Percentiles rank a stretch among this genome's conserved stretches.
Evolutionary conservation across 352 stramenopile genomes (phyloP).

Genomic region (Salisapilia sapeloensis): DNA sequence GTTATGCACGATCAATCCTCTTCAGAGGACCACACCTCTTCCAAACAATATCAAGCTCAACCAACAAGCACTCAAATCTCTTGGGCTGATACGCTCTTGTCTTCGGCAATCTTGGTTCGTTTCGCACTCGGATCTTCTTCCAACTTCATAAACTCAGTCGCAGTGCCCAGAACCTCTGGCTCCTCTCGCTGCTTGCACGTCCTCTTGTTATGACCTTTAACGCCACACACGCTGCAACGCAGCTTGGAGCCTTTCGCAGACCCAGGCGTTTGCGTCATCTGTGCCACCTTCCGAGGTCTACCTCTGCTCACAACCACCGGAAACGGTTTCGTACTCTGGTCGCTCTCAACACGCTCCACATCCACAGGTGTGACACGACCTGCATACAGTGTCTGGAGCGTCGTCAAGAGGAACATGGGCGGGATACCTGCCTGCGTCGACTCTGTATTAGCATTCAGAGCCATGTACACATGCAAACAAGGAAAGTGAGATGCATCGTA

Average conservation of each 20-base stretch:
- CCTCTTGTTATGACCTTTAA: slow-evolving; percentile 75
- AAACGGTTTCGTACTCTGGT: slow-evolving; percentile 36
- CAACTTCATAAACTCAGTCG: too few species aligned
- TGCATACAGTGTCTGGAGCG: slow-evolving; percentile 49
- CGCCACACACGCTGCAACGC: slow-evolving; percentile 54
- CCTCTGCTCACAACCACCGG: slow-evolving; percentile 34
- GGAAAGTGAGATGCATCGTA: slow-evolving; percentile 58
- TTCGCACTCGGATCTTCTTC: too few species aligned
- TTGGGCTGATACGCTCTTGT: too few species aligned
- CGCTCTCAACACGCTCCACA: slow-evolving; percentile 39
- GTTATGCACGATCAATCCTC: too few species aligned
- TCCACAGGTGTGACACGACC: slow-evolving; percentile 67
- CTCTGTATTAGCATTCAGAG: too few species aligned
- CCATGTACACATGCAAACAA: slow-evolving; percentile 64
- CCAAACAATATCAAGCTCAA: too few species aligned
- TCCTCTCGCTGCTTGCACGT: slow-evolving; percentile 77
- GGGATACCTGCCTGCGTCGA: slow-evolving; percentile 52
- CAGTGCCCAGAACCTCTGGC: too few species aligned
- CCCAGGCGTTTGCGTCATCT: slow-evolving; percentile 62
- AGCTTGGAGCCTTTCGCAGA: slow-evolving; percentile 58
- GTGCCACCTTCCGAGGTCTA: slow-evolving; percentile 55
- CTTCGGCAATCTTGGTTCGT: too few species aligned
- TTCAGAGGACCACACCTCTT: too few species aligned
- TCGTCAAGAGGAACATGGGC: slow-evolving; percentile 66
- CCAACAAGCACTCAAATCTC: too few species aligned